Evolutionary conservation across 2,329 filamentous ascomycete species (phyloP), one percentile per base, ranked within the genome.

Genomic region (Claviceps capensis): DNA sequence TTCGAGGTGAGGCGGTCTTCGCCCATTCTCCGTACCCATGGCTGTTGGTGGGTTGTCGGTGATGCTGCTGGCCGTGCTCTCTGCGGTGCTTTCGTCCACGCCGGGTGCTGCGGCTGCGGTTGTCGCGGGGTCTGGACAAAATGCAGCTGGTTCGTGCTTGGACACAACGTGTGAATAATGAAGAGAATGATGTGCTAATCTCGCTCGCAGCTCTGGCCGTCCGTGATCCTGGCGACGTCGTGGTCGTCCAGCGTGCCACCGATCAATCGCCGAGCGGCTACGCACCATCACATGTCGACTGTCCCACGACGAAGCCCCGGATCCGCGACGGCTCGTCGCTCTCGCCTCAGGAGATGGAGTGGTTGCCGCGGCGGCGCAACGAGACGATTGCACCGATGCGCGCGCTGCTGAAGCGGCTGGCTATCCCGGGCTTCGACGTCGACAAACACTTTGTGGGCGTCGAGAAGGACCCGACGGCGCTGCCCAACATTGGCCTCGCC

Each of bases 401-500:
- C 52, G 75, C 84, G 17, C 81, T 95, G 57, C 74, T 97, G 49
- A 72, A 72, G 17, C 78, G 85, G 53, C 74, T 87, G 61, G 81
- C 81, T 59, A 90, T 97, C 56, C 69, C 77, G n/a, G 81, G 77
- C 54, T 91, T 96, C 55, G 83, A 95, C 66, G 83, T 82, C n/a
- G 73, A 72, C 1, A 64, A 69, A 1, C 97, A 93, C 64, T 81
- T 97, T 59, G 50, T 57, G 19, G 54, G 66, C 53, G 67, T 56
- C 26, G 61, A 65, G 50, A 60, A 36, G 7, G 53, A 67, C 47
- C 49, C 59, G 6, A 63, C 59, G 0, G 66, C 69, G 26, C 65
- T 75, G 55, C 75, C 75, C 50, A 76, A 74, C 58, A 82, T 95
- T 55, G 88, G 75, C 16, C 78, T 95, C 56, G 86, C 88, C 11